Percentiles rank a stretch among this genome's conserved stretches.
phyloP scores from a whole-genome alignment of 208 protist species.

The Leishmania turanica region DNA sequence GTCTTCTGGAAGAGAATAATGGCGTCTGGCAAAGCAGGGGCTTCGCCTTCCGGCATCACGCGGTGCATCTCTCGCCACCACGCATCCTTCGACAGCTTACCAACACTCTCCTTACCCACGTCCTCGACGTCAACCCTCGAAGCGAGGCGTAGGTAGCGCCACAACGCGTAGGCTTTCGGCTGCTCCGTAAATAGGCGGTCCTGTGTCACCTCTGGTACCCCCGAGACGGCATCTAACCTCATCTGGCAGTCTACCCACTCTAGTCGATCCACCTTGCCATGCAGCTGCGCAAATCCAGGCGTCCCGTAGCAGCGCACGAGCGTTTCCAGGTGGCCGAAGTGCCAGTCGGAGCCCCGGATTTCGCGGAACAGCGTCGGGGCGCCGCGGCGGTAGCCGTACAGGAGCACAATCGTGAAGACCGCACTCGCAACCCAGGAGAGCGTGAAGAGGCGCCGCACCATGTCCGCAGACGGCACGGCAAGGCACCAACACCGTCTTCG shows the following conservation, averaged over 20 bases:
- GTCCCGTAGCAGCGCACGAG: constrained; percentile 74
- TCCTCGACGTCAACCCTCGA: constrained; percentile 10
- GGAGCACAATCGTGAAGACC: constrained; percentile 31
- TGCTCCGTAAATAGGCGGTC: constrained; percentile 59
- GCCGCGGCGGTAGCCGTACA: constrained; percentile 59
- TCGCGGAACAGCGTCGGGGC: constrained; percentile 43
- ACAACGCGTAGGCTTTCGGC: constrained; percentile 51
- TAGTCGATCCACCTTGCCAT: constrained; percentile 65
- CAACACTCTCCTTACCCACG: background rate
- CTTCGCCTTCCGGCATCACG: constrained; percentile 18
- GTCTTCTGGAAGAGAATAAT: constrained; percentile 61
- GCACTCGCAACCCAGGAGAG: constrained; percentile 39
- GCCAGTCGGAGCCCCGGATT: constrained; percentile 36
- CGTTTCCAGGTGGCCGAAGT: constrained; percentile 54
- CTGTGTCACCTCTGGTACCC: constrained; percentile 42
- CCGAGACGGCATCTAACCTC: constrained; percentile 34
- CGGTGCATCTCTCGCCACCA: constrained; percentile 28
- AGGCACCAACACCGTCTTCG: background rate
- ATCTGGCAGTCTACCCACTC: constrained; percentile 60
- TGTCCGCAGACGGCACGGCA: background rate
- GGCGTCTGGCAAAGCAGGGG: constrained; percentile 44
- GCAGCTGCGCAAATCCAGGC: constrained; percentile 73
- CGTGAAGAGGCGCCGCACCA: constrained; percentile 19
- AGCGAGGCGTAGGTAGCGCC: constrained; percentile 42
- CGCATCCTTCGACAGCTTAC: background rate